phyloP scores from a whole-genome alignment of 306 rosid genomes.

The Cicer chorassanicum region DNA sequence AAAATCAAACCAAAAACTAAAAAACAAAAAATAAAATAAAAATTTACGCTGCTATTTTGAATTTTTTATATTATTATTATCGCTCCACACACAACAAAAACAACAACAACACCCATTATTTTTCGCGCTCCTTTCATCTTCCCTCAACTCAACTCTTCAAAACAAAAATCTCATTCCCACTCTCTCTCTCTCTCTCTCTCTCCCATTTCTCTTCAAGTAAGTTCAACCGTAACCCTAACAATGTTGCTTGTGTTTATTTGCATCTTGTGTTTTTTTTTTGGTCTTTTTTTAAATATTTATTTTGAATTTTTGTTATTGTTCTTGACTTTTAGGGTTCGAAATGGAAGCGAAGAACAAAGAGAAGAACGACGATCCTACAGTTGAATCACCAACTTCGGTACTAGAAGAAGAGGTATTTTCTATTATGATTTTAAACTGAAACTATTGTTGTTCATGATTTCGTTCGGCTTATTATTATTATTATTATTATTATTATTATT shows the following conservation, averaged over 20 bases:
- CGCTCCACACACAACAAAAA: constrained; percentile 9
- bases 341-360: constrained; percentile 56
- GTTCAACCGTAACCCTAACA: constrained; percentile 30
- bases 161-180: not conserved
- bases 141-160: constrained; percentile 32
- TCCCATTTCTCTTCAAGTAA: constrained; percentile 24
- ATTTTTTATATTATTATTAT: not conserved
- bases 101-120: not conserved
- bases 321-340: constrained; percentile 50
- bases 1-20: not conserved
- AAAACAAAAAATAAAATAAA: not conserved
- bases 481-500: too few species aligned
- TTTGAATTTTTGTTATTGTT: not conserved
- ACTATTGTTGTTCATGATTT: not conserved
- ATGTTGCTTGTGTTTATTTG: not conserved
- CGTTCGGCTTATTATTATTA: constrained; percentile 20
- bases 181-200: not conserved
- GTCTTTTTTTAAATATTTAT: not conserved
- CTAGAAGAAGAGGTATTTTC: constrained; percentile 78
- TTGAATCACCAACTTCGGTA: constrained; percentile 83
- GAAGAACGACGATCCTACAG: constrained; percentile 53
- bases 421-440: not conserved
- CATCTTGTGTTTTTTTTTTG: not conserved
- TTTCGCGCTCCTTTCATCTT: constrained; percentile 35
- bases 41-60: not conserved